phyloP scores from a whole-genome alignment of 1,139 yeast genomes.

The Geotrichum fermentans region DNA sequence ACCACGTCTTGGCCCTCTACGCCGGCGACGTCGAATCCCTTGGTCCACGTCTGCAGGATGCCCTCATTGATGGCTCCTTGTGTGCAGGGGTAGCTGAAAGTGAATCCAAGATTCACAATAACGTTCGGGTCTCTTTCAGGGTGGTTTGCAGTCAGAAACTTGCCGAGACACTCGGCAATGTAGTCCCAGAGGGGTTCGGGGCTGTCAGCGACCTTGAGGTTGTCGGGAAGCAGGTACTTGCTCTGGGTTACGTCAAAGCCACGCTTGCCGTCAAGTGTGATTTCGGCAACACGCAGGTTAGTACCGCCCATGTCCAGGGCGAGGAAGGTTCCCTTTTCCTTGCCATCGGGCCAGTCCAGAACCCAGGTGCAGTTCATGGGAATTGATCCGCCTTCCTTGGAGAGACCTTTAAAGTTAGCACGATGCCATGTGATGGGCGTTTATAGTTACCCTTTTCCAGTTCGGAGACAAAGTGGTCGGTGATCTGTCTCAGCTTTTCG shows the following conservation, averaged over 20 bases:
- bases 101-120: constrained; percentile 77
- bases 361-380: constrained; percentile 99
- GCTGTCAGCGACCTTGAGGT: constrained; percentile 70
- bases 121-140: constrained; percentile 23
- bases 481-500: constrained; percentile 57
- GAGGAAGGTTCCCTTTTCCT: constrained; percentile 80
- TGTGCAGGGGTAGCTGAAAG: constrained; percentile 89
- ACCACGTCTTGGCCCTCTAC: constrained; percentile 95
- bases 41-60: constrained; percentile 92
- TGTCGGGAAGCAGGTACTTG: constrained; percentile 65
- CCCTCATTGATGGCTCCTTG: constrained; percentile 83
- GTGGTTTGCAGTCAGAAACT: constrained; percentile 55
- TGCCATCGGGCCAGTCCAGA: constrained; percentile 85
- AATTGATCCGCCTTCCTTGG: constrained; percentile 72
- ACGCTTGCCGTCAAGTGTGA: constrained; percentile 70
- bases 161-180: constrained; percentile 74
- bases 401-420: constrained; percentile 46
- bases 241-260: constrained; percentile 79
- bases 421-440: neutral
- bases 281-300: constrained; percentile 83
- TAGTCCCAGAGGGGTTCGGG: constrained; percentile 80
- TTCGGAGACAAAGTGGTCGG: constrained; percentile 65
- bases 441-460: constrained; percentile 50
- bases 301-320: constrained; percentile 97
- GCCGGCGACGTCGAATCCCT: constrained; percentile 89